Base-by-base conservation (phyloP, 805 yeast genomes). In the Tetrapisispora fleetii region DNA sequence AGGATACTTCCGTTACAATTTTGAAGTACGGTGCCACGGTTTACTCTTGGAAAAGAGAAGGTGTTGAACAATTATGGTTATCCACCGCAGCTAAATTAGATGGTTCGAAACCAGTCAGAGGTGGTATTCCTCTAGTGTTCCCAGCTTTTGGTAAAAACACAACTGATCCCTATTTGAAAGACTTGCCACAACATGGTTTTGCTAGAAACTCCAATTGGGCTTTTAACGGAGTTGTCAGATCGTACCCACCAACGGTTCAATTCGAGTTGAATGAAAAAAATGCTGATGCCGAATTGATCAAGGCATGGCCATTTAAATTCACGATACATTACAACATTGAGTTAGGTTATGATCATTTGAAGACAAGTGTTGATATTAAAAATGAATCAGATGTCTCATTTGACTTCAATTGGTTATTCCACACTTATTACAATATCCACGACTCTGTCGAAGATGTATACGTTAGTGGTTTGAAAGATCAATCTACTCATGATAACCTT, bases 81-180 rank as follows among this genome's bases (percentile, higher is more conserved):
- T 76, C 81, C 4, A 63, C 70, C 9, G 88, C 76, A 36, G 95
- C 96, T 41, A 79, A 81, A 57, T 69, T 90, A 52, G 97, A 90
- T 60, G 96, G 97, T 6, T 69, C 90, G 41, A 84, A 83, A 62
- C 93, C 97, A 1, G 96, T 90, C n/a, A 78, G 98, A 63, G 98
- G 98, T 53, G 98, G 98, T 42, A 85, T 90, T 46, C 98, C 98
- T 11, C 70, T 90, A 18, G 97, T 90, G 10, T 91, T 91, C 75
- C 98, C 97, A 1, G 85, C 81, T 1, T 84, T 84, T 60, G 97
- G 97, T 48, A 88, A 78, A 53, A 63, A 80, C 54, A 71, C 74
- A 30, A 73, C 76, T 8, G 73, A 69, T 46, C 84, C 85, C 2
- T 69, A 69, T 30, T 78, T 88, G 33, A 72, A 70, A 45, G 63